Conservation (phyloP, 176 grass and related monocot species). For the Pharus latifolius region DNA sequence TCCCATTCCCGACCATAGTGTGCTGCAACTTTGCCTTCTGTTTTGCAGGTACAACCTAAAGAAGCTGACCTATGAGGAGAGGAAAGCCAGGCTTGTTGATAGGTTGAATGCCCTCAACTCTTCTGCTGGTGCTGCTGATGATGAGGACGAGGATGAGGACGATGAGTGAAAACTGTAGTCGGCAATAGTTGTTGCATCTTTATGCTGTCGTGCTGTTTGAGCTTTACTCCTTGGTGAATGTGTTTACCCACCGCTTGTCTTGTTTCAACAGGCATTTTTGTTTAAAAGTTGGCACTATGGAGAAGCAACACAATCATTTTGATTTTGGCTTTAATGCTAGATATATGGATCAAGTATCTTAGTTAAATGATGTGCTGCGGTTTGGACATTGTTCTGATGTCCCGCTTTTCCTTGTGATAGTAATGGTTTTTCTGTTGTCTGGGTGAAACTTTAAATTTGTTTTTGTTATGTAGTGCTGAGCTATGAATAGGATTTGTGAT, state of each 20-base stretch:
- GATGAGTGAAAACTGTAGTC: conserved; percentile 43
- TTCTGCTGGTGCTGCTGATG: conserved; percentile 26
- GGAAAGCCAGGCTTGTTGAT: conserved; percentile 60
- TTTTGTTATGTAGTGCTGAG: too few species aligned
- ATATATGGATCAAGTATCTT: conserved; percentile 9
- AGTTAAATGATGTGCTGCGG: background rate
- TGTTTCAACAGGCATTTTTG: conserved; percentile 39
- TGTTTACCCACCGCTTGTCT: background rate
- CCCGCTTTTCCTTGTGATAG: too few species aligned
- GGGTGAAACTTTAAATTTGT: too few species aligned
- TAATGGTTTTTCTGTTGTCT: too few species aligned
- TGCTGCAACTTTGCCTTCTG: too few species aligned
- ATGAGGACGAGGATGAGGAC: conserved; percentile 66
- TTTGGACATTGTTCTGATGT: too few species aligned
- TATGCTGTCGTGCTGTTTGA: background rate
- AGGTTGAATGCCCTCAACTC: conserved; percentile 63
- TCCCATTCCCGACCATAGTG: too few species aligned
- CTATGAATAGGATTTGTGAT: too few species aligned
- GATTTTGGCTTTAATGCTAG: conserved; percentile 1
- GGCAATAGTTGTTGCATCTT: background rate
- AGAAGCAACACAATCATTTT: background rate
- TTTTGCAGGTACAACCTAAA: conserved; percentile 61
- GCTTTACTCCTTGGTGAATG: too few species aligned
- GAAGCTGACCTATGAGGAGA: conserved; percentile 84
- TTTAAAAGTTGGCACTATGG: conserved; percentile 13